Evolutionary conservation across 371 early-diverging fungal species (phyloP).

Genomic region (Thermomucor indicae-seudaticae): DNA sequence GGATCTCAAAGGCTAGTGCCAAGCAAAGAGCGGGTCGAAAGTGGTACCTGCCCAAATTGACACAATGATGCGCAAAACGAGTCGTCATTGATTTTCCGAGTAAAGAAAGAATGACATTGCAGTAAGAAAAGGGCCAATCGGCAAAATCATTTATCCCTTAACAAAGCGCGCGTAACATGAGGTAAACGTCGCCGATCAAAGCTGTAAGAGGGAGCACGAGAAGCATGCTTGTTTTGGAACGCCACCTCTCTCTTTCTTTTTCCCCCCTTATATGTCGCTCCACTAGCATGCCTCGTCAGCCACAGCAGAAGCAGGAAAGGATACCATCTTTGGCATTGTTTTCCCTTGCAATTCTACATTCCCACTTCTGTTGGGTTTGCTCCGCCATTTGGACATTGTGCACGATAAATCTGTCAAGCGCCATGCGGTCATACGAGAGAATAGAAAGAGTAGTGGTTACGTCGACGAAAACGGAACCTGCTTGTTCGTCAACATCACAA

Average conservation of each 20-base stretch:
- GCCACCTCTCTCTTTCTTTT: neutral
- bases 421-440: neutral
- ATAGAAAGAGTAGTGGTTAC: neutral
- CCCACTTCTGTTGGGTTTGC: constrained; percentile 14
- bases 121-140: too few relatives aligned
- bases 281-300: constrained; percentile 2
- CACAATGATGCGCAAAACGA: too few relatives aligned
- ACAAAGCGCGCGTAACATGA: too few relatives aligned
- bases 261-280: neutral
- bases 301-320: neutral
- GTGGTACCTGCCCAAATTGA: too few relatives aligned
- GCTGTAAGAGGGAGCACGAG: neutral
- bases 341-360: constrained; percentile 12
- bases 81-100: too few relatives aligned
- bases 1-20: too few relatives aligned
- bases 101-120: too few relatives aligned
- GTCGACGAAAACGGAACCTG: too few relatives aligned
- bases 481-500: too few relatives aligned
- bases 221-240: neutral
- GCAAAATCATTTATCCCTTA: too few relatives aligned
- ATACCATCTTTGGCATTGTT: constrained; percentile 4
- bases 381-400: constrained; percentile 14
- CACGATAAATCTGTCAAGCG: neutral
- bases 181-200: neutral
- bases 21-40: too few relatives aligned